Percentiles rank a stretch among this genome's conserved stretches.
Conservation (phyloP, 1,284 basidiomycete genomes). For the Leccinum ponderosum region DNA sequence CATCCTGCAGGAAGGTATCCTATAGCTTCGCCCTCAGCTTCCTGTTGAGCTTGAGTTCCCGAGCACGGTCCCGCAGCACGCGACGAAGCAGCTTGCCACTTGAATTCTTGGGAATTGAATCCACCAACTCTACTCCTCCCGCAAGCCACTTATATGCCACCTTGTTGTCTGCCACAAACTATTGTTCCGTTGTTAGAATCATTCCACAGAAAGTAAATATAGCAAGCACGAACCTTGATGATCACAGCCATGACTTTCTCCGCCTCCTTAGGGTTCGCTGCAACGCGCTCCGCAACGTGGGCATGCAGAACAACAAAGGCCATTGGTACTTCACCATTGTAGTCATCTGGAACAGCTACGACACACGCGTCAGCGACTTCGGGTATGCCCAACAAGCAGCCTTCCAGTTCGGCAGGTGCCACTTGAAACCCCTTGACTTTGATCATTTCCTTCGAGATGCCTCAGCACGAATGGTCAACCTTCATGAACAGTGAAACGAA, state of each 20-base stretch:
- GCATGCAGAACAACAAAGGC: conserved; percentile 51
- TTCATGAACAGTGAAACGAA: not conserved
- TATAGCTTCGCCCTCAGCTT: conserved; percentile 27
- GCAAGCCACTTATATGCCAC: conserved; percentile 60
- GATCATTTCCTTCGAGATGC: conserved; percentile 49
- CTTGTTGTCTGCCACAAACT: conserved; percentile 69
- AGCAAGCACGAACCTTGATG: conserved; percentile 41
- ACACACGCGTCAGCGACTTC: conserved; percentile 76
- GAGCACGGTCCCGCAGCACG: conserved; percentile 54
- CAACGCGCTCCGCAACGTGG: conserved; percentile 34
- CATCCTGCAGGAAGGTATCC: not conserved
- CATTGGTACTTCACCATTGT: conserved; percentile 55
- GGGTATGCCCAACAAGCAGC: conserved; percentile 65
- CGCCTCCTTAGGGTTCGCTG: conserved; percentile 29
- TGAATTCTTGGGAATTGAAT: conserved; percentile 58
- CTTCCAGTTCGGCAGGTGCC: conserved; percentile 71
- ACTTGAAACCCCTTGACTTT: conserved; percentile 71
- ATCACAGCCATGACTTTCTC: conserved; percentile 38
- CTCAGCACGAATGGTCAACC: conserved; percentile 2
- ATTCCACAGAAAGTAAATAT: not conserved
- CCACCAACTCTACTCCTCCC: conserved; percentile 55
- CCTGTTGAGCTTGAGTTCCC: conserved; percentile 23
- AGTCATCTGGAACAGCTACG: conserved; percentile 78
- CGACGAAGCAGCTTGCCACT: conserved; percentile 60
- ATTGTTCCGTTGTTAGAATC: not conserved